Conservation (phyloP, 306 rosid genomes). For the Vigna angularis region DNA sequence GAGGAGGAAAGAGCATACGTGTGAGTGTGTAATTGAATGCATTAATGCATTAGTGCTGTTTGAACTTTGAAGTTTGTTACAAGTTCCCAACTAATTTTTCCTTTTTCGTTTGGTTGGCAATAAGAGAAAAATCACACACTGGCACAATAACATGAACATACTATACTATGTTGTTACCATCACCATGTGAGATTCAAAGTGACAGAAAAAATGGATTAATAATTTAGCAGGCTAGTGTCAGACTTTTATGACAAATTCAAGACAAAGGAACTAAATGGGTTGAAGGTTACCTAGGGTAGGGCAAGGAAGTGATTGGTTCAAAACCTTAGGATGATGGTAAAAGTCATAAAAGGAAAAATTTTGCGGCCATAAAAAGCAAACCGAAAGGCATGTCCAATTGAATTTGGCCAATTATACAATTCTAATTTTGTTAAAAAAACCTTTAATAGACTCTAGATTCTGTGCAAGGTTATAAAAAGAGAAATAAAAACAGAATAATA, state of each 20-base stretch:
- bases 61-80: conserved; percentile 1
- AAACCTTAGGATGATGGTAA: conserved; percentile 3
- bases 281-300: background rate
- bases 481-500: conserved; percentile 28
- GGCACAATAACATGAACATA: background rate
- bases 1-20: background rate
- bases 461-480: conserved; percentile 26
- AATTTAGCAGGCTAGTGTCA: conserved; percentile 16
- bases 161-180: background rate
- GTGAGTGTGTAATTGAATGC: background rate
- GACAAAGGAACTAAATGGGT: background rate
- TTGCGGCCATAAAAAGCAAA: background rate
- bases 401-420: conserved; percentile 10
- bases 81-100: conserved; percentile 7
- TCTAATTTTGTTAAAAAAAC: conserved; percentile 24
- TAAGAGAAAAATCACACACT: conserved; percentile 2
- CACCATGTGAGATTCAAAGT: background rate
- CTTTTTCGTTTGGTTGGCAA: background rate
- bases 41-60: conserved; percentile 15
- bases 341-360: background rate
- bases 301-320: background rate
- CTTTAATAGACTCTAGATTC: conserved; percentile 3
- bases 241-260: background rate
- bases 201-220: background rate
- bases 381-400: background rate